phyloP scores from a whole-genome alignment of 768 basidiomycete genomes.

The Amanita fuliginea region DNA sequence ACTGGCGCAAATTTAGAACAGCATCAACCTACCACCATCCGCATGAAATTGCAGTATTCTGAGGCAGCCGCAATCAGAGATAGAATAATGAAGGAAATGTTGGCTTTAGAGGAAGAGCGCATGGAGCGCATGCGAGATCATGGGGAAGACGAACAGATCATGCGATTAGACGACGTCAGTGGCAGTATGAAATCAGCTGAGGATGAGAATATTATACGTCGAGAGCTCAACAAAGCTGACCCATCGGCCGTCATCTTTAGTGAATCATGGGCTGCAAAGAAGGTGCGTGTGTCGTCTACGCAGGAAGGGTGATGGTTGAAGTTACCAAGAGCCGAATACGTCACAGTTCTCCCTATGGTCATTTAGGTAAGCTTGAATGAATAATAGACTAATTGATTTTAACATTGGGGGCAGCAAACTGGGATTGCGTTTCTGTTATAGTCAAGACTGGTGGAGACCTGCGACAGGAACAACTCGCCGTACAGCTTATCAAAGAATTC shows the following conservation, averaged over 20 bases:
- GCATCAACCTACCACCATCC: slow-evolving; percentile 23
- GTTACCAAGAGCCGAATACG: slow-evolving; percentile 69
- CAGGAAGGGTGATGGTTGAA: neutral
- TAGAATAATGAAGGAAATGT: slow-evolving; percentile 98
- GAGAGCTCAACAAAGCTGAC: slow-evolving; percentile 90
- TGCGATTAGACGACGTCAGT: slow-evolving; percentile 42
- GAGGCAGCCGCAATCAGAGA: slow-evolving; percentile 89
- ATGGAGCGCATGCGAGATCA: slow-evolving; percentile 85
- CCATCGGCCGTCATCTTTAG: slow-evolving; percentile 94
- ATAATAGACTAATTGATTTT: neutral
- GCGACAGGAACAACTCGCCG: slow-evolving; percentile 94
- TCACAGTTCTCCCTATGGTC: slow-evolving; percentile 90
- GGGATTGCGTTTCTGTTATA: slow-evolving; percentile 93
- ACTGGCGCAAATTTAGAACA: slow-evolving; percentile 11
- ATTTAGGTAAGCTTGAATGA: slow-evolving; percentile 49
- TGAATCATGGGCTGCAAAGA: slow-evolving; percentile 92
- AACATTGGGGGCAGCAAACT: slow-evolving; percentile 36
- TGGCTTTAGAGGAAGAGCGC: slow-evolving; percentile 90
- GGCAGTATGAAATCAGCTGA: slow-evolving; percentile 59
- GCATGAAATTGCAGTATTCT: slow-evolving; percentile 66
- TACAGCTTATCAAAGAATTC: slow-evolving; percentile 90
- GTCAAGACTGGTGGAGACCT: slow-evolving; percentile 97
- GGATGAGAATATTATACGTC: slow-evolving; percentile 88
- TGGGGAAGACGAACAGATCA: slow-evolving; percentile 54
- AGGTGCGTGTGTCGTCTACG: slow-evolving; percentile 34